These are phyloP conservation scores for Crithidia bombi DNA, from an alignment of 208 protist species.

Conservation along the genomic window DNA sequence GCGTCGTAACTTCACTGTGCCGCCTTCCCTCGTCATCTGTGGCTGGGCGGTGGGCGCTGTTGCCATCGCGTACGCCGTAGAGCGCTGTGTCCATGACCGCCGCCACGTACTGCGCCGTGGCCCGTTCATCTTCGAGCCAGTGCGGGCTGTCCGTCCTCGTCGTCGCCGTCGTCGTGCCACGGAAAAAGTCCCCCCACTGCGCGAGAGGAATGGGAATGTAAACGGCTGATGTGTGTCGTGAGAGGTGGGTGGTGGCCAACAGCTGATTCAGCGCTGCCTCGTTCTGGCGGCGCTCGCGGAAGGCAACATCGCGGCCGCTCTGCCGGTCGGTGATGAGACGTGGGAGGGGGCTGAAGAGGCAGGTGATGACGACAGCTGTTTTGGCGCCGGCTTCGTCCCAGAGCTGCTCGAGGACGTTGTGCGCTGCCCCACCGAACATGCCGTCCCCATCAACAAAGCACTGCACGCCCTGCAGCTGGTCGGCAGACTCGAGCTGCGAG, in stretches of 20 bases:
- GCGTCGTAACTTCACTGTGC: neutral
- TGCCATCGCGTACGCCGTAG: slow-evolving; percentile 74
- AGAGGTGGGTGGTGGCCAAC: slow-evolving; percentile 65
- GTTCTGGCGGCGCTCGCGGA: slow-evolving; percentile 62
- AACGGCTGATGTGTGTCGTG: slow-evolving; percentile 46
- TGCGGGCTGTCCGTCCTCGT: neutral
- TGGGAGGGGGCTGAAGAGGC: slow-evolving; percentile 60
- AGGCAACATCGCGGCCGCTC: slow-evolving; percentile 35
- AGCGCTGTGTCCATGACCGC: slow-evolving; percentile 69
- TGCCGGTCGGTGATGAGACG: slow-evolving; percentile 26
- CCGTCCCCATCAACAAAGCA: slow-evolving; percentile 81
- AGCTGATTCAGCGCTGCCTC: slow-evolving; percentile 73
- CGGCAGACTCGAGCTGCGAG: slow-evolving; percentile 62
- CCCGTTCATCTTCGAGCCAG: slow-evolving; percentile 75
- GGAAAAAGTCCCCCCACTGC: slow-evolving; percentile 67
- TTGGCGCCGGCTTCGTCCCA: slow-evolving; percentile 75
- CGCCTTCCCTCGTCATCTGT: neutral
- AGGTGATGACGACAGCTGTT: slow-evolving; percentile 50
- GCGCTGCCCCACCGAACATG: slow-evolving; percentile 72
- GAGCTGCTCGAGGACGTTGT: slow-evolving; percentile 68
- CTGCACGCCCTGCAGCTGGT: slow-evolving; percentile 75
- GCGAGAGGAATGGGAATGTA: slow-evolving; percentile 73
- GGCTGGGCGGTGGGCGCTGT: neutral
- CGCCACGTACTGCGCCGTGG: slow-evolving; percentile 82
- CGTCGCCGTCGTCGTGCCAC: neutral